Conservation (phyloP, 306 rosid genomes). For the Ziziphus jujuba region DNA sequence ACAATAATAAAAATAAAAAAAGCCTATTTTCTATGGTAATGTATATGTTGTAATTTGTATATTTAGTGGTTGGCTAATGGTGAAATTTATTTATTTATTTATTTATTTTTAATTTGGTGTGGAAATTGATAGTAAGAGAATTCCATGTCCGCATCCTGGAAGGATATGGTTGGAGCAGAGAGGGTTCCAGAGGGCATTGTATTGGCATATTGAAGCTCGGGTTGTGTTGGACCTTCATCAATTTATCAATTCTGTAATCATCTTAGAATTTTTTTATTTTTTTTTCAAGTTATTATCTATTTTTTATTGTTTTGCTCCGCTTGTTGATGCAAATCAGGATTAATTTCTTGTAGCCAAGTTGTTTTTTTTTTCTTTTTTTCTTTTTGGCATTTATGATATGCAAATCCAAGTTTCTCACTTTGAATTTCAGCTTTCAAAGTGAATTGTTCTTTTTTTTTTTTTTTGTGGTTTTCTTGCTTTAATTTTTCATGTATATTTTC, state of each 20-base stretch:
- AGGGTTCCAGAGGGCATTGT: conserved; percentile 86
- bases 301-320: neutral
- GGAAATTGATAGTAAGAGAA: conserved; percentile 48
- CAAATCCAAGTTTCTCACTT: neutral
- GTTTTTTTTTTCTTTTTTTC: neutral
- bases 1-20: too few relatives aligned
- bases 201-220: conserved; percentile 99
- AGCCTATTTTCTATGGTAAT: neutral
- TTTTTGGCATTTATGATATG: neutral
- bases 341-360: neutral
- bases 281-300: conserved; percentile 2
- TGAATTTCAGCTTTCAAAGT: neutral
- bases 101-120: conserved; percentile 13
- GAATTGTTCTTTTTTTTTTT: neutral
- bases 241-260: conserved; percentile 58
- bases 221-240: conserved; percentile 96
- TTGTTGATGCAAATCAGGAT: conserved; percentile 7
- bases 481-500: conserved; percentile 24
- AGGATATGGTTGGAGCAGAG: conserved; percentile 95
- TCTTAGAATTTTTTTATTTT: too few relatives aligned
- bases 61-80: neutral
- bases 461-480: neutral
- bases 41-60: neutral
- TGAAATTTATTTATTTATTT: neutral
- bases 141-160: conserved; percentile 89